phyloP scores from a whole-genome alignment of 768 basidiomycete genomes.

The Russula foetens region DNA sequence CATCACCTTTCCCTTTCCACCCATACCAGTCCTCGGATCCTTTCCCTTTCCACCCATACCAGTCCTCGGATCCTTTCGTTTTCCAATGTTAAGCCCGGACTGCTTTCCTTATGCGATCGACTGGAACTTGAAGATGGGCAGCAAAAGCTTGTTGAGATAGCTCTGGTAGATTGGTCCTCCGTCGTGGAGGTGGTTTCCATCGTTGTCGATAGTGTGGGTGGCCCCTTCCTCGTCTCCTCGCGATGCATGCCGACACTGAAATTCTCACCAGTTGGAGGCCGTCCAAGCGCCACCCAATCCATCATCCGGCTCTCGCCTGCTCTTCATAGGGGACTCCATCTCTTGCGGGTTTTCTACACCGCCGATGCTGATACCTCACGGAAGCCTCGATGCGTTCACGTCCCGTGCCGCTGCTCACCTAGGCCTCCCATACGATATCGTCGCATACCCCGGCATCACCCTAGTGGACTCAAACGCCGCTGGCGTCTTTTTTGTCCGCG shows the following conservation, averaged over 20 bases:
- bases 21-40: not conserved
- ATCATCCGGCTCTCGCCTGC: not conserved
- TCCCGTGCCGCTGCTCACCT: not conserved
- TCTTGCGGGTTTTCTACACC: not conserved
- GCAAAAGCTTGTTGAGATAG: not conserved
- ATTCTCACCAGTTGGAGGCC: not conserved
- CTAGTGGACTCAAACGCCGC: not conserved
- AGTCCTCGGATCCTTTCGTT: not conserved
- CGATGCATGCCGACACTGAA: not conserved
- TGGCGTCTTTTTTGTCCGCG: not conserved
- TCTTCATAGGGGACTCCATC: not conserved
- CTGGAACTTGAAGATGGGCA: not conserved
- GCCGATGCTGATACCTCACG: not conserved
- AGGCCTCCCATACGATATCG: not conserved
- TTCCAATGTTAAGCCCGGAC: not conserved
- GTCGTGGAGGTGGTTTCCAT: not conserved
- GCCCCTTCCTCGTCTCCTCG: not conserved
- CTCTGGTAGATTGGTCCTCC: not conserved
- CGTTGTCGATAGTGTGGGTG: not conserved
- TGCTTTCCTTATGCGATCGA: not conserved
- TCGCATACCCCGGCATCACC: not conserved
- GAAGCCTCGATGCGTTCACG: not conserved
- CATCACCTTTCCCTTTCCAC: not conserved
- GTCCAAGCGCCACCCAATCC: not conserved
- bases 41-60: not conserved